Evolutionary conservation across 2,329 filamentous ascomycete species (phyloP).

Genomic region (Lecanicillium sp.): DNA sequence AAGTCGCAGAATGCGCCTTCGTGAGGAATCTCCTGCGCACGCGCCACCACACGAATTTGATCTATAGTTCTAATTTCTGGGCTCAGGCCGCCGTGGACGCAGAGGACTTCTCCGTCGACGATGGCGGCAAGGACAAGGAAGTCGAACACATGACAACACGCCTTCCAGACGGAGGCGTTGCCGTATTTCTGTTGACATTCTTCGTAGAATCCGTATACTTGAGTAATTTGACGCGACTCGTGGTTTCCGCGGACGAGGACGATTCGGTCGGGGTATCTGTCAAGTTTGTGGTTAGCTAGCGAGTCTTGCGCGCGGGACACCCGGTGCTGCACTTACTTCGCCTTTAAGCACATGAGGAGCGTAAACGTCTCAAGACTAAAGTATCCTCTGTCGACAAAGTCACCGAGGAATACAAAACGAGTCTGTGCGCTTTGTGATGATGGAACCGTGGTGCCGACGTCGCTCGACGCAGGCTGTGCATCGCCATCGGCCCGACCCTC

Average conservation of each 20-base stretch:
- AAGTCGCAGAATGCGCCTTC: conserved; percentile 97
- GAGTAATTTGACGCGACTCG: conserved; percentile 94
- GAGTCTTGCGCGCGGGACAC: neutral
- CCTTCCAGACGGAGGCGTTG: conserved; percentile 99
- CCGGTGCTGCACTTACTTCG: conserved; percentile 37
- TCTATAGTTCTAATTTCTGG: conserved; percentile 95
- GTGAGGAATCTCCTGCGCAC: conserved; percentile 95
- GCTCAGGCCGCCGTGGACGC: conserved; percentile 86
- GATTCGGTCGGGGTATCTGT: conserved; percentile 86
- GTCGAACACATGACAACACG: conserved; percentile 98
- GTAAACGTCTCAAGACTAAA: conserved; percentile 98
- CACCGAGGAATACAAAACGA: conserved; percentile 60
- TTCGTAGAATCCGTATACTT: conserved; percentile 98
- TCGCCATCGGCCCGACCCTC: conserved; percentile 27
- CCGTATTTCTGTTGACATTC: conserved; percentile 98
- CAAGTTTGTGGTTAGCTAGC: neutral
- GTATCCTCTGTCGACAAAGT: conserved; percentile 95
- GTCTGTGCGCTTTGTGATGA: conserved; percentile 43
- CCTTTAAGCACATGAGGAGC: conserved; percentile 89
- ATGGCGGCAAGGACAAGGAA: conserved; percentile 95
- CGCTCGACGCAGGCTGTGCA: conserved; percentile 23
- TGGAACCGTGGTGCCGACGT: conserved; percentile 20
- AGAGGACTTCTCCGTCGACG: conserved; percentile 97
- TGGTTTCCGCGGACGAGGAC: conserved; percentile 97
- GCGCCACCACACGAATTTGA: conserved; percentile 97